Evolutionary conservation across 768 basidiomycete genomes (phyloP).

Genomic region (Chlorophyllum brunneum): DNA sequence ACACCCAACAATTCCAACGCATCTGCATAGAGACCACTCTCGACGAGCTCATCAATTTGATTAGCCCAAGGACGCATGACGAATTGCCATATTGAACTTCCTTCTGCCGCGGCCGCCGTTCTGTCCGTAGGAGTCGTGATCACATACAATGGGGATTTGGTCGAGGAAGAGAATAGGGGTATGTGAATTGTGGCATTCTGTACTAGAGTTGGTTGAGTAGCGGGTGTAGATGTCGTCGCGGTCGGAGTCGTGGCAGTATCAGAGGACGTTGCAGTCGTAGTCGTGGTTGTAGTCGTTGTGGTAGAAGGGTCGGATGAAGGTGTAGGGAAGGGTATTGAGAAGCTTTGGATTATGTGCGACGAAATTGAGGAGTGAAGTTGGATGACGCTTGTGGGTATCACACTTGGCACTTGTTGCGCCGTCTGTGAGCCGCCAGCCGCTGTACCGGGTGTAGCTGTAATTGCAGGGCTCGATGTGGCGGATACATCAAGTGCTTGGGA

Average conservation of each 20-base stretch:
- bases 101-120: constrained; percentile 57
- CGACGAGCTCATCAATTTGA: constrained; percentile 82
- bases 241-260: no score
- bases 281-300: constrained; percentile 3
- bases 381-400: constrained; percentile 54
- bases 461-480: background rate
- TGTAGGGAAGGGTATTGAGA: constrained; percentile 57
- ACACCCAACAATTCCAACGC: constrained; percentile 77
- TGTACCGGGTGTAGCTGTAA: background rate
- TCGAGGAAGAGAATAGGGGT: constrained; percentile 50
- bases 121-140: constrained; percentile 76
- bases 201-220: background rate
- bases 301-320: background rate
- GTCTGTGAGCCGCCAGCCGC: constrained; percentile 16
- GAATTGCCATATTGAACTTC: constrained; percentile 77
- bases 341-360: constrained; percentile 49
- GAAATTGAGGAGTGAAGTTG: constrained; percentile 74
- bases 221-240: constrained; percentile 22
- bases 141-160: constrained; percentile 56
- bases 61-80: constrained; percentile 69
- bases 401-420: constrained; percentile 28
- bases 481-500: constrained; percentile 21
- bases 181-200: constrained; percentile 57
- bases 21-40: constrained; percentile 64
- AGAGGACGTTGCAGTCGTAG: constrained; percentile 21